Base-by-base conservation (phyloP, 2,329 filamentous ascomycete genomes). In the Incumbomyces lentus region DNA sequence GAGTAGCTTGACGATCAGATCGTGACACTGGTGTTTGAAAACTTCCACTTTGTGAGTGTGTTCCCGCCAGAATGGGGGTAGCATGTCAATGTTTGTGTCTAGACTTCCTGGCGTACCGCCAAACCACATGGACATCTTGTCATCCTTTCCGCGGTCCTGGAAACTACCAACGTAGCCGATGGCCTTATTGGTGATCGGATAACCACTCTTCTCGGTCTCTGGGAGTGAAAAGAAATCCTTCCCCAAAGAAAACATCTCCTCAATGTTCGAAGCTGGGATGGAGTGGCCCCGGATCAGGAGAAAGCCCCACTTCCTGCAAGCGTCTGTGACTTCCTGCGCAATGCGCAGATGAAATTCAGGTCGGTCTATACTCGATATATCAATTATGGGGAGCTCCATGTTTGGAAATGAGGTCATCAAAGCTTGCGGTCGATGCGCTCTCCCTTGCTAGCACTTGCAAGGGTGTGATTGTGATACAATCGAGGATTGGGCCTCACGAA, bases 201-300 rank as follows among this genome's bases (percentile, higher is more conserved):
- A 57, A 13, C 43, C 50, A 5, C 37, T 70, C 64, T 89, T 90
- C 52, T 78, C 69, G 6, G 71, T 68, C 37, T 69, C 60, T 2
- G 79, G 68, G 45, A 83, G 76, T 8, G 66, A 62, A 64, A 90
- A 90, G 70, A 89, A 88, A 50, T 70, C 67, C 41, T 80, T 79
- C 5, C 83, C 87, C 47, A 73, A 72, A 51, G 69, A 62, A 61
- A 92, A 92, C 51, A 82, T 73, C 49, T 74, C 64, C 48, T 74
- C 63, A 11, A 86, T 68, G 8, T 74, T 72, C 11, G 73, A 66
- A 2, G 75, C 59, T 0, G 78, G 65, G 51, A 95, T 82, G 26
- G 82, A 75, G 53, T 89, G 81, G 63, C 88, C 22, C 22, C 8
- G 4, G 8, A 26, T 8, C 8, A 26, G 8, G 22, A 26, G 22